phyloP scores from a whole-genome alignment of 768 basidiomycete species.

The Pleurotus platypus region DNA sequence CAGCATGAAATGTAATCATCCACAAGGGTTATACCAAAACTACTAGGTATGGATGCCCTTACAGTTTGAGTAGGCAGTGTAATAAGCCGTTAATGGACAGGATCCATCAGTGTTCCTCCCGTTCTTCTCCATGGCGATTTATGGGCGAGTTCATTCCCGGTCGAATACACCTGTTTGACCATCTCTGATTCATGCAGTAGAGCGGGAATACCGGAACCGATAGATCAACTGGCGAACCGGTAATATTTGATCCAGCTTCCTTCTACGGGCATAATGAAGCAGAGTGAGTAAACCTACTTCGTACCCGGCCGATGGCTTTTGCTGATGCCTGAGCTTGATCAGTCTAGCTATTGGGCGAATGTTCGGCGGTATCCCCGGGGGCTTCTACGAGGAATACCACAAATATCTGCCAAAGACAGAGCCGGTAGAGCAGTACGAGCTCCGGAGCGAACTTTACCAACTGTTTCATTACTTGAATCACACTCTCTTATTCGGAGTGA shows the following conservation, averaged over 20 bases:
- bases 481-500: slow-evolving; percentile 73
- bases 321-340: neutral
- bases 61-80: neutral
- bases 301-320: neutral
- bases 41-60: slow-evolving; percentile 39
- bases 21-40: slow-evolving; percentile 66
- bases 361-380: slow-evolving; percentile 68
- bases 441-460: slow-evolving; percentile 69
- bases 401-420: slow-evolving; percentile 57
- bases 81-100: slow-evolving; percentile 18
- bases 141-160: slow-evolving; percentile 48
- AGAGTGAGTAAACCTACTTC: slow-evolving; percentile 45
- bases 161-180: neutral
- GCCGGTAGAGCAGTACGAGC: slow-evolving; percentile 60
- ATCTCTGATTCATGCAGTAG: slow-evolving; percentile 27
- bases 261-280: slow-evolving; percentile 81
- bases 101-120: slow-evolving; percentile 53
- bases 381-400: slow-evolving; percentile 68
- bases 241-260: slow-evolving; percentile 77
- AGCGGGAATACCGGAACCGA: slow-evolving; percentile 74
- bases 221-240: slow-evolving; percentile 45
- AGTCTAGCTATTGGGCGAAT: slow-evolving; percentile 78
- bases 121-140: slow-evolving; percentile 78
- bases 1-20: neutral
- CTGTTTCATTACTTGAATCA: slow-evolving; percentile 84